Conservation (phyloP, 352 stramenopile genomes). For the Thalassiosira livingstoniorum region DNA sequence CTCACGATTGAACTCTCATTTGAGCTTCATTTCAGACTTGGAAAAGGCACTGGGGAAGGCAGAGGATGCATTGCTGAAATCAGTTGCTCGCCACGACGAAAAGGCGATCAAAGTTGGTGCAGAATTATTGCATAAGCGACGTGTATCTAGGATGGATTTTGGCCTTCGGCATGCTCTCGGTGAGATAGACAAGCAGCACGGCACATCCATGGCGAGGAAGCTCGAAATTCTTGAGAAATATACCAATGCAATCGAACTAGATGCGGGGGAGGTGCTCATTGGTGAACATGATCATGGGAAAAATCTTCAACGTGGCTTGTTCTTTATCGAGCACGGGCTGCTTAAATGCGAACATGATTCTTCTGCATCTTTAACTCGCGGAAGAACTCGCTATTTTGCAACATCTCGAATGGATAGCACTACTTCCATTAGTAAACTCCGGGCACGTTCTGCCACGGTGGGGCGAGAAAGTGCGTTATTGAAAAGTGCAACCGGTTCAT, state of each 20-base stretch:
- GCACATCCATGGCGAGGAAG: constrained; percentile 42
- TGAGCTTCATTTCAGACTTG: constrained; percentile 67
- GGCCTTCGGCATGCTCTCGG: constrained; percentile 67
- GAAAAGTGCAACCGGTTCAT: constrained; percentile 45
- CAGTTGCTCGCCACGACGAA: constrained; percentile 44
- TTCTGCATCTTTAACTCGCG: constrained; percentile 38
- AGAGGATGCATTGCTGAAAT: constrained; percentile 75
- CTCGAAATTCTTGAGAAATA: constrained; percentile 63
- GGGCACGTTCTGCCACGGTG: constrained; percentile 49
- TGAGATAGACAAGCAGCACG: constrained; percentile 74
- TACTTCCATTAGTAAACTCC: constrained; percentile 58
- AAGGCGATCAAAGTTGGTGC: constrained; percentile 16
- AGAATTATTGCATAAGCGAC: constrained; percentile 31
- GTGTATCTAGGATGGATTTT: constrained; percentile 48
- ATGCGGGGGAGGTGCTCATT: constrained; percentile 57
- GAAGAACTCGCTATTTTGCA: constrained; percentile 30
- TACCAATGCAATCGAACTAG: constrained; percentile 56
- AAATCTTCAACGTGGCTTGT: constrained; percentile 63
- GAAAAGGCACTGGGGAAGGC: constrained; percentile 72
- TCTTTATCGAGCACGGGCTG: constrained; percentile 72
- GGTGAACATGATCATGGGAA: constrained; percentile 34
- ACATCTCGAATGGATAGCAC: constrained; percentile 13
- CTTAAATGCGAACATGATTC: constrained; percentile 62
- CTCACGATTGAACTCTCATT: constrained; percentile 43
- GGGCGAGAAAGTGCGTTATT: constrained; percentile 40